Evolutionary conservation across 2,329 filamentous ascomycete genomes (phyloP), one percentile per base, ranked within the genome.

Genomic region (Stagonosporopsis chrysanthemi): DNA sequence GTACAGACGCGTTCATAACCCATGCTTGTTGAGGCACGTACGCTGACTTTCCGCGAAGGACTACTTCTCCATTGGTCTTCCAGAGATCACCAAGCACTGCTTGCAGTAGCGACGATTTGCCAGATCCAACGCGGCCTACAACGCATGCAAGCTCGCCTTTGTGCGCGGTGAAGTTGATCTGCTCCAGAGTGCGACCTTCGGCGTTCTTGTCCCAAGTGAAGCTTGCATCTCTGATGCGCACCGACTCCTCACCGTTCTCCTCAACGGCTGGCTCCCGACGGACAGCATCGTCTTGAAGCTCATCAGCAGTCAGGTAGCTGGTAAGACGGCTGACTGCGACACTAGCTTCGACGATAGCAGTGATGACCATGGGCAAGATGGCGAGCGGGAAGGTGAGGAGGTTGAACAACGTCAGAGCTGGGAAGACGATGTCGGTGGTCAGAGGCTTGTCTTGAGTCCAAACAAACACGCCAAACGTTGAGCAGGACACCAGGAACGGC

Each of bases 1-100:
- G 91, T 54, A 99, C 93, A 28, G 91, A 96, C 8, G 95, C 95
- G 73, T 99, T 99, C 88, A 98, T 94, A 49, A 99, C 90, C 95
- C 96, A 99, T 19, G 92, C 83, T 69, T 91, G 88, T 75, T 99
- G 96, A 15, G 92, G 91, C 56, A 96, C 95, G 74, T 98, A 99
- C 1, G 95, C 95, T 38, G 92, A 86, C 26, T 84, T 86, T 43
- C 95, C 96, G 66, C 90, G 88, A 9, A 99, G 83, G 52, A 90
- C 83, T 4, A 97, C 94, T 61, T 90, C 84, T 44, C 95, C 95
- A 59, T 90, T 87, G 46, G 89, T 83, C 75, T 97, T 98, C 88
- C 90, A 97, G 4, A 99, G 77, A 76, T 98, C 93, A 58, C 95
- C 95, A 4, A 99, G 85, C 54, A 99, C 85, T 52, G 90, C 87